These are phyloP conservation scores for Phytopythium delawarense DNA, from an alignment of 352 stramenopile species.

Conservation along the genomic window DNA sequence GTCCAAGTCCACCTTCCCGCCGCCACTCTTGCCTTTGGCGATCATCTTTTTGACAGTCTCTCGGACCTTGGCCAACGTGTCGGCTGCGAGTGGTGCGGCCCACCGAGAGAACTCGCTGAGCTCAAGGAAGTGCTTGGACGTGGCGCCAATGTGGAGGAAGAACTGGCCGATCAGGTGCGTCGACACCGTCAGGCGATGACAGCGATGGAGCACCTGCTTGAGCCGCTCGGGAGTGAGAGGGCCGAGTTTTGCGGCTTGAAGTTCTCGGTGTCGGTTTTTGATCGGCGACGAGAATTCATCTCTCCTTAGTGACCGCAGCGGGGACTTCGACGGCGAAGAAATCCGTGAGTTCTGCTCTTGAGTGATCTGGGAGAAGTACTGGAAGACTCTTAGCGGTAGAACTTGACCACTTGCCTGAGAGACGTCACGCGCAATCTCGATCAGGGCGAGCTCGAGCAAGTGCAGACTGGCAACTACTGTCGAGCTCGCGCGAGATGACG, in stretches of 20 bases:
- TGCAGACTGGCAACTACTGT: conserved; percentile 22
- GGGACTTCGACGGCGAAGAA: neutral
- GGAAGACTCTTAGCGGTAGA: conserved; percentile 19
- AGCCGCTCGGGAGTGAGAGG: conserved; percentile 33
- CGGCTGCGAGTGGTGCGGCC: conserved; percentile 27
- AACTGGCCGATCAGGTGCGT: conserved; percentile 47
- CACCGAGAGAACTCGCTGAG: conserved; percentile 37
- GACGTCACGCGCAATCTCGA: conserved; percentile 24
- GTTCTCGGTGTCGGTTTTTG: conserved; percentile 15
- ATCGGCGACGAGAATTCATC: conserved; percentile 8
- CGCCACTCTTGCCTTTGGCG: conserved; percentile 37
- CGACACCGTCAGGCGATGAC: conserved; percentile 30
- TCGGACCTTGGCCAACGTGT: conserved; percentile 31
- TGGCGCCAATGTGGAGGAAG: conserved; percentile 41
- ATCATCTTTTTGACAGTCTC: conserved; percentile 33
- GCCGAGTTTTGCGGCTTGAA: conserved; percentile 16
- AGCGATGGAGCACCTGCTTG: conserved; percentile 26
- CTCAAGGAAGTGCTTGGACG: conserved; percentile 42
- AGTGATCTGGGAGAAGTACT: conserved; percentile 19
- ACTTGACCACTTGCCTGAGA: conserved; percentile 17
- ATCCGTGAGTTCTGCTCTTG: neutral
- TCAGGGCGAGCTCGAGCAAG: conserved; percentile 28
- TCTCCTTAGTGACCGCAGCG: neutral
- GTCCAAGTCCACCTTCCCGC: conserved; percentile 44
- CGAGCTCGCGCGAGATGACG: neutral